Base-by-base conservation (phyloP, 108 stramenopile genomes). In the Chaetoceros muelleri region DNA sequence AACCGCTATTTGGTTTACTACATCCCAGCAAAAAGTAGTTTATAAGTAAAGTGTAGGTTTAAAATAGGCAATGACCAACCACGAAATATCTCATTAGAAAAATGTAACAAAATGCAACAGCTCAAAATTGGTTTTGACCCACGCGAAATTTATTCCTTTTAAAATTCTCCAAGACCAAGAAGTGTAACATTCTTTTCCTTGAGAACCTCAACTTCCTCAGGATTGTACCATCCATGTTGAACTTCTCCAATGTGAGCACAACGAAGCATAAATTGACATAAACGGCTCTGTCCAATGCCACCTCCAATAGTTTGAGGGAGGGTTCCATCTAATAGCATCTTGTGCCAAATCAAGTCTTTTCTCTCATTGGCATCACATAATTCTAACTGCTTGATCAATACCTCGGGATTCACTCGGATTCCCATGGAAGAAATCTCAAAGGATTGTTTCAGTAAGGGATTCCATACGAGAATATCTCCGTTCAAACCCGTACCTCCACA, bases 151-250 rank as follows among this genome's bases (percentile, higher is more conserved):
- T n/a, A n/a, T n/a, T n/a, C 3, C 29, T 27, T 25, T 40, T 40
- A 40, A 47, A 60, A 66, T 44, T 66, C 65, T 48, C 72, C 72
- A 48, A 69, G 58, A 44, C 73, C 73, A 54, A 74, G 52, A 28
- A 74, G 55, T 2, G 52, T 16, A 51, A 70, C 62, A 1, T 49
- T 49, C 24, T 68, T 44, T 44, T 66, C 47, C 65, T 66, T 65
- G 44, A 74, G 46, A 21, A 66, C 29, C 1, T 60, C 73, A 3
- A 74, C 73, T 56, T 74, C 73, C 18, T 48, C 50, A 25, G 73
- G 73, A 46, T 74, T 66, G 65, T 74, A 74, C 73, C 73, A 74
- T 46, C 73, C 73, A 53, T 74, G 65, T 28, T 74, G 73, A 26
- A 74, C 73, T 55, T 74, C 73, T 5, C 73, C 73, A 66, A 74